Conservation (phyloP, 176 grass and related monocot species). For the Poa pratensis region DNA sequence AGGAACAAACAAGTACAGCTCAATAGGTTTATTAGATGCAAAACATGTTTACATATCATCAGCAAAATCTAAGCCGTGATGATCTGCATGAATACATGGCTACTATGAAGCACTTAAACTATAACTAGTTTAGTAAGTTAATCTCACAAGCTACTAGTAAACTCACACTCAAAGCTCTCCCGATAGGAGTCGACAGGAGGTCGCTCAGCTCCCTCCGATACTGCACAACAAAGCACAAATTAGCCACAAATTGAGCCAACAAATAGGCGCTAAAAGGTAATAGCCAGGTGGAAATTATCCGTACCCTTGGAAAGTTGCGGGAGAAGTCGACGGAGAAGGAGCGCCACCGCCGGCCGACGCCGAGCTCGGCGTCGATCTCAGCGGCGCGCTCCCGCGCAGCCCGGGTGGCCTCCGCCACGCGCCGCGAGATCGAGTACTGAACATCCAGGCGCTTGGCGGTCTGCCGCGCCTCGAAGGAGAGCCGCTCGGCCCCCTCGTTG, state of each 20-base stretch:
- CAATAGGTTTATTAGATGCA: not conserved
- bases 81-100: not conserved
- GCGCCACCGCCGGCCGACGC: conserved; percentile 74
- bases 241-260: conserved; percentile 10
- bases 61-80: not conserved
- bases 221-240: conserved; percentile 58
- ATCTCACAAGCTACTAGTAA: conserved; percentile 10
- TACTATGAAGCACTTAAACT: not conserved
- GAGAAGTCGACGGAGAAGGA: conserved; percentile 90
- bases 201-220: conserved; percentile 72
- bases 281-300: not conserved
- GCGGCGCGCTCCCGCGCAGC: conserved; percentile 53
- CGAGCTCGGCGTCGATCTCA: conserved; percentile 83
- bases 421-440: conserved; percentile 59
- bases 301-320: conserved; percentile 92
- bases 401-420: conserved; percentile 63
- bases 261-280: not conserved
- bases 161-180: conserved; percentile 78
- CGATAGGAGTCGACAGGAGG: conserved; percentile 72
- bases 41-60: conserved; percentile 13
- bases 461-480: conserved; percentile 74
- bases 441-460: conserved; percentile 65
- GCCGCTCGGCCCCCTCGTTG: conserved; percentile 79
- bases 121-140: not conserved
- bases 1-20: not conserved